Conservation (phyloP, 495 filamentous ascomycete species). For the Coniosporium apollinis region DNA sequence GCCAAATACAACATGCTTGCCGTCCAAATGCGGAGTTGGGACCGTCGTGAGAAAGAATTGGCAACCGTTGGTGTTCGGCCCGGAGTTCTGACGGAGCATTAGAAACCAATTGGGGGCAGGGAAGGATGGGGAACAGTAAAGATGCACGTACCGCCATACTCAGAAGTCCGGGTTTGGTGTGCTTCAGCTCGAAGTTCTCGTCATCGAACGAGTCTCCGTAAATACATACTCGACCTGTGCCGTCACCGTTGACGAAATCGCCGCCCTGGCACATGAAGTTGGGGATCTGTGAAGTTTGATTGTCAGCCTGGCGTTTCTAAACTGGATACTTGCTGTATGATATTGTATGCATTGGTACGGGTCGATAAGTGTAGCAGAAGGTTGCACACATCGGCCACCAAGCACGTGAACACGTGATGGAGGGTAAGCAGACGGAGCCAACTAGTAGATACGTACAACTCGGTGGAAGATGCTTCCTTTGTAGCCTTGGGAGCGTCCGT, state of each 20-base stretch:
- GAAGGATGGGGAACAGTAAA: neutral
- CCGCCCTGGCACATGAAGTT: constrained; percentile 4
- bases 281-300: neutral
- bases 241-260: constrained; percentile 1
- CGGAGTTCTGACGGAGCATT: neutral
- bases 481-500: constrained; percentile 1
- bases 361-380: too few species aligned
- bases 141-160: neutral
- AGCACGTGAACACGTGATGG: too few species aligned
- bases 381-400: too few species aligned
- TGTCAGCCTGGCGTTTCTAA: too few species aligned
- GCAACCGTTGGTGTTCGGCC: constrained; percentile 1
- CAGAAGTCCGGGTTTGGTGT: neutral
- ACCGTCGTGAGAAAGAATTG: constrained; percentile 2
- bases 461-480: constrained; percentile 1
- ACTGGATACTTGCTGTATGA: too few species aligned
- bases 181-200: constrained; percentile 5
- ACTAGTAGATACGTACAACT: neutral
- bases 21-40: constrained; percentile 1
- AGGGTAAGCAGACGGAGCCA: too few species aligned
- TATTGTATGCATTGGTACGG: too few species aligned
- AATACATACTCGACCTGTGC: neutral
- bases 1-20: constrained; percentile 4
- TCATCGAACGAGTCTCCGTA: neutral
- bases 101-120: constrained; percentile 2